Evolutionary conservation across 495 filamentous ascomycete species (phyloP).

Genomic region (Penicillium arizonense): DNA sequence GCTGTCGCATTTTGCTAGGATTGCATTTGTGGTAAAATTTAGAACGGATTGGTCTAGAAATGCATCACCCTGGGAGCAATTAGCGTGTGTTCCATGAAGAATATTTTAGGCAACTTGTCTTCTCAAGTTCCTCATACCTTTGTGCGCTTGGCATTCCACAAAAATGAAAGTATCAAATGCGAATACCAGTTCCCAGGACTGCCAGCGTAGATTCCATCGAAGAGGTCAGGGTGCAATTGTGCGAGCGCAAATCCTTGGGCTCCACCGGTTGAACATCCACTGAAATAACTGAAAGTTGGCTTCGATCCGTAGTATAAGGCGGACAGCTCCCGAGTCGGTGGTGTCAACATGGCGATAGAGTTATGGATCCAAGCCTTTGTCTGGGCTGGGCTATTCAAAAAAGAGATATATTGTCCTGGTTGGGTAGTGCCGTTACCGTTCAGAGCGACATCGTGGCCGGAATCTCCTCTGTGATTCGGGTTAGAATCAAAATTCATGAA

Average conservation of each 20-base stretch:
- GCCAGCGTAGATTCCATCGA: constrained; percentile 43
- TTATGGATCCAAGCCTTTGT: constrained; percentile 43
- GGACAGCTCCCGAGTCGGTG: constrained; percentile 24
- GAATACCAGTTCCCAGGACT: constrained; percentile 44
- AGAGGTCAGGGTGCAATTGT: constrained; percentile 38
- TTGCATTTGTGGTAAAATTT: constrained; percentile 29
- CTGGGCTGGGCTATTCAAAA: constrained; percentile 31
- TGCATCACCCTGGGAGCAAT: background rate
- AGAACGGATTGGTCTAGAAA: constrained; percentile 30
- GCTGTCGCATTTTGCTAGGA: constrained; percentile 34
- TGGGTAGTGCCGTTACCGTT: constrained; percentile 15
- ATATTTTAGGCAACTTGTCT: background rate
- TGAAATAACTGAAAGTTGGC: constrained; percentile 36
- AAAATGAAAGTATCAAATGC: constrained; percentile 39
- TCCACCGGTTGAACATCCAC: constrained; percentile 45
- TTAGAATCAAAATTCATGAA: background rate
- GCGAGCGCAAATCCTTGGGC: constrained; percentile 47
- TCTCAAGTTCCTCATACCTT: background rate
- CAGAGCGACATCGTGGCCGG: constrained; percentile 27
- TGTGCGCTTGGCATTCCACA: constrained; percentile 33
- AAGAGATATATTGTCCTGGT: constrained; percentile 16
- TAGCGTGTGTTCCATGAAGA: background rate
- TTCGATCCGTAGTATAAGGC: constrained; percentile 26
- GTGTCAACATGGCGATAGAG: constrained; percentile 37
- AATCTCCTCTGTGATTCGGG: constrained; percentile 11